Percentiles rank a stretch among this genome's conserved stretches.
Evolutionary conservation across 2,329 filamentous ascomycete species (phyloP).

Genomic region (Cercospora sp.): DNA sequence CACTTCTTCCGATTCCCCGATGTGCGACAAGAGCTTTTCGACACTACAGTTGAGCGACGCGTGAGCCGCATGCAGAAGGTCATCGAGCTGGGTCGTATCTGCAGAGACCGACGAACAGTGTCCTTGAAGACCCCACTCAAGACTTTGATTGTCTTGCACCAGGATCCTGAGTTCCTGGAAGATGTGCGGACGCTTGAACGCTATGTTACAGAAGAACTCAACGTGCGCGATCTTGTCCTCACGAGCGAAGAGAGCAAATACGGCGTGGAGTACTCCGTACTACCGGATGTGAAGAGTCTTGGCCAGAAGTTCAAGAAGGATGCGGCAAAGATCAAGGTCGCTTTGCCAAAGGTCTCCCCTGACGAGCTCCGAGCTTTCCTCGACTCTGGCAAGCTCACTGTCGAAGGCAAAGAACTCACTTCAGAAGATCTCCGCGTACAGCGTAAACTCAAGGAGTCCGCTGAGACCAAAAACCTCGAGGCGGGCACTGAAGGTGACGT

Average conservation of each 20-base stretch:
- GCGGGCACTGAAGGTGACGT: constrained; percentile 87
- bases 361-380: constrained; percentile 80
- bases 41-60: constrained; percentile 79
- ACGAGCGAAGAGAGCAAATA: constrained; percentile 87
- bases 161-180: constrained; percentile 76
- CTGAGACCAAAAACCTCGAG: constrained; percentile 71
- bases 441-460: constrained; percentile 72
- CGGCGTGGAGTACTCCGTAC: constrained; percentile 86
- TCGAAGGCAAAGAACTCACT: constrained; percentile 82
- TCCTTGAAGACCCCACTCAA: constrained; percentile 89
- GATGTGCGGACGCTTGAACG: constrained; percentile 80
- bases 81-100: constrained; percentile 85
- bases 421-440: constrained; percentile 82
- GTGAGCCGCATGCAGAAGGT: constrained; percentile 92
- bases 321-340: constrained; percentile 86
- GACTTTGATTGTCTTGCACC: constrained; percentile 84
- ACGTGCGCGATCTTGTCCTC: constrained; percentile 80
- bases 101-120: constrained; percentile 79
- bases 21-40: constrained; percentile 83
- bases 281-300: constrained; percentile 88
- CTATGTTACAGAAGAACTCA: constrained; percentile 92
- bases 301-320: constrained; percentile 99
- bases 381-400: constrained; percentile 68
- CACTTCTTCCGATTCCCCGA: constrained; percentile 92
- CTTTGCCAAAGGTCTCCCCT: constrained; percentile 73